A percentile compares a stretch with the other conserved stretches of the same genome.
These are phyloP conservation scores for Phlebiopsis flavidoalba DNA, from an alignment of 768 basidiomycete genomes.

Conservation along the genomic window DNA sequence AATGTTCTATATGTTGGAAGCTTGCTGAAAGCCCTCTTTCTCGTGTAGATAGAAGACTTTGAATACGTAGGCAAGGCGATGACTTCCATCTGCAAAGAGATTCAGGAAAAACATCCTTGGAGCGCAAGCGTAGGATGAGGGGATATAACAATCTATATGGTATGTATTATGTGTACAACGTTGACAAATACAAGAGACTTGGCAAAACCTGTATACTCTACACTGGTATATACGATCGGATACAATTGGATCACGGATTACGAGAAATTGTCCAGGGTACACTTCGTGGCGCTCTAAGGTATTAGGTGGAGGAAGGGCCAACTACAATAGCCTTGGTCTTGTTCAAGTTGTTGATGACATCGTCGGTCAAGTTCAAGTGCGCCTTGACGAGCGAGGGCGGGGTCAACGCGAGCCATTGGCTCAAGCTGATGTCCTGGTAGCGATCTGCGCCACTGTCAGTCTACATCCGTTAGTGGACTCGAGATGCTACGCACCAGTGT, in stretches of 20 bases:
- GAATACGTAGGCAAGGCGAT: constrained; percentile 23
- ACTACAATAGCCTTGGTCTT: constrained; percentile 49
- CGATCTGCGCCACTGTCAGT: constrained; percentile 27
- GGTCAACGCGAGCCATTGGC: constrained; percentile 54
- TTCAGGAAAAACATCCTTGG: constrained; percentile 17
- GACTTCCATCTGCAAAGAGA: constrained; percentile 19
- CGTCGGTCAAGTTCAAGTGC: constrained; percentile 51
- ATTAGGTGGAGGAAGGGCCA: constrained; percentile 15
- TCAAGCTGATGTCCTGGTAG: constrained; percentile 53
- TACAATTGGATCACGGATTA: no score
- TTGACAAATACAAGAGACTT: neutral
- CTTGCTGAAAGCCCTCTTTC: neutral
- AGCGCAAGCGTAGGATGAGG: neutral
- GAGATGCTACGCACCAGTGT: constrained; percentile 31
- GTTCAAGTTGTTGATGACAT: constrained; percentile 42
- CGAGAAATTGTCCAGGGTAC: neutral
- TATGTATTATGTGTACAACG: neutral
- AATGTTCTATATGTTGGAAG: neutral
- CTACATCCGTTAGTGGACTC: neutral
- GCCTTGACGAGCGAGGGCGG: constrained; percentile 57
- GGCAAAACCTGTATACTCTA: neutral
- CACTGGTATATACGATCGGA: no score
- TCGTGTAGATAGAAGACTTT: constrained; percentile 21
- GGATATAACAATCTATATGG: neutral
- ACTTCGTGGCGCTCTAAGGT: neutral